phyloP scores from a whole-genome alignment of 805 yeast genomes.

The Tetrapisispora phaffii region DNA sequence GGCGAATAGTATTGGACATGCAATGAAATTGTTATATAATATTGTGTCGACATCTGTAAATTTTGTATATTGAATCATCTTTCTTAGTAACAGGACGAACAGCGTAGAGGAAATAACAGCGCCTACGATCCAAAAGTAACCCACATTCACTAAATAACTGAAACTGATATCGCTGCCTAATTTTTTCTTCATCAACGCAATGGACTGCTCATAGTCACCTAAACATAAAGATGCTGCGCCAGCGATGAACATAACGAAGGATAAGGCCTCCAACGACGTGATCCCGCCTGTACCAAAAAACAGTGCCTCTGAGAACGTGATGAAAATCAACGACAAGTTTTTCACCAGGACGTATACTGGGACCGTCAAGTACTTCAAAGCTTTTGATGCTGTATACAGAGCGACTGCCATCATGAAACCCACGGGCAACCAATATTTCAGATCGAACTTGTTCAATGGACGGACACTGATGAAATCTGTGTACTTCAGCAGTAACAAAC shows the following conservation, averaged over 20 bases:
- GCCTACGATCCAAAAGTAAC: slow-evolving; percentile 89
- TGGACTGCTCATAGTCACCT: slow-evolving; percentile 49
- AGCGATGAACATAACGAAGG: slow-evolving; percentile 79
- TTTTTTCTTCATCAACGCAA: neutral
- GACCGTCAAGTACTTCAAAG: slow-evolving; percentile 79
- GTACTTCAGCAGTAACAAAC: slow-evolving; percentile 62
- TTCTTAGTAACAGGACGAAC: slow-evolving; percentile 84
- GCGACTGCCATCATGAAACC: slow-evolving; percentile 79
- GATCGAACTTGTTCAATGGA: slow-evolving; percentile 75
- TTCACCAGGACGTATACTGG: slow-evolving; percentile 98
- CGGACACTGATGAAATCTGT: slow-evolving; percentile 78
- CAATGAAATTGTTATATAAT: slow-evolving; percentile 88
- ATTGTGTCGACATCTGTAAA: slow-evolving; percentile 91
- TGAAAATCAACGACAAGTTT: slow-evolving; percentile 89
- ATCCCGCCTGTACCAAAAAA: slow-evolving; percentile 74
- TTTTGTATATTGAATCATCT: slow-evolving; percentile 86
- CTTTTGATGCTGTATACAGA: slow-evolving; percentile 96
- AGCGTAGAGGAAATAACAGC: slow-evolving; percentile 87
- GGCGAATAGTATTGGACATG: slow-evolving; percentile 72
- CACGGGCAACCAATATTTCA: slow-evolving; percentile 92
- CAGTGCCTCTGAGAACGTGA: slow-evolving; percentile 95
- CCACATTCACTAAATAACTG: slow-evolving; percentile 41
- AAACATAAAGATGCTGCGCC: slow-evolving; percentile 85
- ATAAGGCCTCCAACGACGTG: slow-evolving; percentile 44
- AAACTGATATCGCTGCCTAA: slow-evolving; percentile 24